phyloP scores from a whole-genome alignment of 2,329 filamentous ascomycete genomes.

The Colletotrichum cereale region DNA sequence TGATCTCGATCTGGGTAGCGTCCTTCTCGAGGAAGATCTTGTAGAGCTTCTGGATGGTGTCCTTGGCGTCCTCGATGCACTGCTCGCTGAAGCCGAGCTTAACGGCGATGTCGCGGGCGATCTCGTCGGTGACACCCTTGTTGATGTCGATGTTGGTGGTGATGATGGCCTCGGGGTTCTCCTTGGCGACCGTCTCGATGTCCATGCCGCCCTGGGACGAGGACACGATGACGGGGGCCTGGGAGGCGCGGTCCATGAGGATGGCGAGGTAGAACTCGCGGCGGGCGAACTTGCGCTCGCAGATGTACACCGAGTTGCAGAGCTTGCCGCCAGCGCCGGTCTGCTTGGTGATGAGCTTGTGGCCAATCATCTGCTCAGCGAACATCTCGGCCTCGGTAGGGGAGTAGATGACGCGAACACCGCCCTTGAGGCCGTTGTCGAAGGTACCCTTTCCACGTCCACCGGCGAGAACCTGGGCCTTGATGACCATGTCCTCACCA shows the following conservation, averaged over 20 bases:
- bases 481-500: slow-evolving; percentile 98
- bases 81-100: slow-evolving; percentile 98
- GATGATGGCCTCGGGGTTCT: slow-evolving; percentile 94
- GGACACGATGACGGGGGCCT: slow-evolving; percentile 94
- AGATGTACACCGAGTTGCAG: slow-evolving; percentile 98
- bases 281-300: slow-evolving; percentile 99
- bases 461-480: slow-evolving; percentile 98
- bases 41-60: slow-evolving; percentile 99
- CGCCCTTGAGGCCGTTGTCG: slow-evolving; percentile 98
- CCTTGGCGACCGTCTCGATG: slow-evolving; percentile 98
- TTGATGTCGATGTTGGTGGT: slow-evolving; percentile 96
- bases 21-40: slow-evolving; percentile 99
- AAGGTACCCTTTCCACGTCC: slow-evolving; percentile 98
- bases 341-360: slow-evolving; percentile 99
- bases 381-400: slow-evolving; percentile 97
- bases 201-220: slow-evolving; percentile 99
- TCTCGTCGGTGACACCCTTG: slow-evolving; percentile 93
- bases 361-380: slow-evolving; percentile 98
- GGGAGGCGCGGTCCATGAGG: slow-evolving; percentile 94
- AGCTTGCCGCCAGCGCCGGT: slow-evolving; percentile 92
- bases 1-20: slow-evolving; percentile 99
- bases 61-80: slow-evolving; percentile 94
- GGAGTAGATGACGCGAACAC: slow-evolving; percentile 99
- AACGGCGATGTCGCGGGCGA: slow-evolving; percentile 88
- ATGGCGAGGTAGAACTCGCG: slow-evolving; percentile 99